Evolutionary conservation across 257 asterid genomes (phyloP).

Genomic region (Anisodus acutangulus): DNA sequence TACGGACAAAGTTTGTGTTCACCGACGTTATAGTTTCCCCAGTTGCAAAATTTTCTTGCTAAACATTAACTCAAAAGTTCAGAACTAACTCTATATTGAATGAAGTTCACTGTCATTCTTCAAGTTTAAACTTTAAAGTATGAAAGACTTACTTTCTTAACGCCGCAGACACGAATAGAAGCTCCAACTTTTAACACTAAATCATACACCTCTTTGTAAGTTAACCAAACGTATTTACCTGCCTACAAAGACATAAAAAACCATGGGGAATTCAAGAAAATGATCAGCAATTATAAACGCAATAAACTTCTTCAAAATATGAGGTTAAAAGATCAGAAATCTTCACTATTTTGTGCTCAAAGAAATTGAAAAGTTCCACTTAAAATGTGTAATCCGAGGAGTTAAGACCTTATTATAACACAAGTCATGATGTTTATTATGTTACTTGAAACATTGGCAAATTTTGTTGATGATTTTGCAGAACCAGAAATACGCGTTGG

Average conservation of each 20-base stretch:
- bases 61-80: neutral
- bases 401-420: neutral
- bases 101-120: neutral
- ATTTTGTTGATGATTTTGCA: neutral
- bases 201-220: slow-evolving; percentile 67
- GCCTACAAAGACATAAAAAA: slow-evolving; percentile 49
- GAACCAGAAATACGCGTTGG: neutral
- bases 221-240: slow-evolving; percentile 66
- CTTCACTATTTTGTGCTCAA: neutral
- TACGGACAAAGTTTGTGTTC: neutral
- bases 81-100: neutral
- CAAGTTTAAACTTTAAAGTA: neutral
- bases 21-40: neutral
- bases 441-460: neutral
- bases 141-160: slow-evolving; percentile 53
- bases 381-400: no score
- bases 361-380: neutral
- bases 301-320: neutral
- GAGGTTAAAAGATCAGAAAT: neutral
- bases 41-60: neutral
- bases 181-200: slow-evolving; percentile 62
- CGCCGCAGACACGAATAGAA: slow-evolving; percentile 60
- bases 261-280: neutral
- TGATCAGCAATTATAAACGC: neutral
- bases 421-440: neutral